Conservation (phyloP, 441 rosid genomes). For the Corymbia calophylla region DNA sequence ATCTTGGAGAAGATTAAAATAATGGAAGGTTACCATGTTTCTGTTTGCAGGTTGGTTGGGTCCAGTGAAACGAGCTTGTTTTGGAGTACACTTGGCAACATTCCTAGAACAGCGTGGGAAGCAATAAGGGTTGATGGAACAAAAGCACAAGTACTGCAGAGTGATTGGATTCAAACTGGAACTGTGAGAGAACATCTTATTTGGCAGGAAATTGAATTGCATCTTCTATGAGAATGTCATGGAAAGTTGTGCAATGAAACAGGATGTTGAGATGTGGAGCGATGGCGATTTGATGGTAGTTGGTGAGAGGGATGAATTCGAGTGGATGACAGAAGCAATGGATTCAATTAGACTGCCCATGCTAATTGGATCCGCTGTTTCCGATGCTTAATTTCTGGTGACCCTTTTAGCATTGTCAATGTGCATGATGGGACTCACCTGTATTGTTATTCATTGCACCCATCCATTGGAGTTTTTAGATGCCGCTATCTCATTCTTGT, state of each 20-base stretch:
- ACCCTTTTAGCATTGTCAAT: conserved; percentile 71
- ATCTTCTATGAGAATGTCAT: conserved; percentile 35
- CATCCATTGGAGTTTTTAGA: conserved; percentile 64
- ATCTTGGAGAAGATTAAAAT: conserved; percentile 29
- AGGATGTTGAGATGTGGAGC: conserved; percentile 38
- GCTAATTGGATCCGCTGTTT: conserved; percentile 21
- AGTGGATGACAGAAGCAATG: conserved; percentile 76
- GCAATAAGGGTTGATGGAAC: conserved; percentile 35
- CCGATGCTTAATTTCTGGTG: conserved; percentile 56
- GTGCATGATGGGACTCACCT: conserved; percentile 62
- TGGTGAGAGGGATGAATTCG: conserved; percentile 63
- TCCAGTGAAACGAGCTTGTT: conserved; percentile 61
- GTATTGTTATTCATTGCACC: conserved; percentile 29
- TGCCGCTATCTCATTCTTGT: conserved; percentile 62
- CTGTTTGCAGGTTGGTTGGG: conserved; percentile 59
- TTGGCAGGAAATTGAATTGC: conserved; percentile 39
- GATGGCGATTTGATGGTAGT: conserved; percentile 37
- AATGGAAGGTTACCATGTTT: conserved; percentile 49
- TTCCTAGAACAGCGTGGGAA: conserved; percentile 45
- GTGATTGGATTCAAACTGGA: conserved; percentile 66
- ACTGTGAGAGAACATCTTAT: conserved; percentile 50
- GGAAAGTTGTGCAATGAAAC: conserved; percentile 47
- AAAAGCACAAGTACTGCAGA: conserved; percentile 65
- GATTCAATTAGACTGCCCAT: conserved; percentile 63
- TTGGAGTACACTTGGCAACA: conserved; percentile 48